A percentile compares a stretch with the other conserved stretches of the same genome.
Evolutionary conservation across 2,329 filamentous ascomycete genomes (phyloP).

Genomic region (Pestalotiopsis sp.): DNA sequence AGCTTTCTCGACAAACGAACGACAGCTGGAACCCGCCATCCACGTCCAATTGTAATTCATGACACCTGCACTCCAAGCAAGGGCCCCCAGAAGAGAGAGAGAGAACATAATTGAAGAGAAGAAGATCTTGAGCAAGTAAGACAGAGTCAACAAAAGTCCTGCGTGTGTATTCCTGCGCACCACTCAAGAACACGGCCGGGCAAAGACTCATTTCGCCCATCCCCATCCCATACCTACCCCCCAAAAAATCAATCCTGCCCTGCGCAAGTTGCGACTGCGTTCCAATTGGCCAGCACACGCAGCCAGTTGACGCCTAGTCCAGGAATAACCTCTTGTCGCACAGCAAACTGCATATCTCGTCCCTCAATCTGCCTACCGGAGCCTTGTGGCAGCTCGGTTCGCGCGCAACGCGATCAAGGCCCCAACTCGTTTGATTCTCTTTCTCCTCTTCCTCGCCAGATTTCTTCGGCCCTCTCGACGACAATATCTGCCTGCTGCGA

Average conservation of each 20-base stretch:
- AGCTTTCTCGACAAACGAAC: neutral
- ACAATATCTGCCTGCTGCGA: neutral
- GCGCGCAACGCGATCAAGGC: neutral
- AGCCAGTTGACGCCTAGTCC: slow-evolving; percentile 2
- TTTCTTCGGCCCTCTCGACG: neutral
- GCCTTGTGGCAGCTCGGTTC: slow-evolving; percentile 7
- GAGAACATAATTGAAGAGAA: neutral
- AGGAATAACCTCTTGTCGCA: slow-evolving; percentile 4
- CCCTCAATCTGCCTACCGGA: slow-evolving; percentile 1
- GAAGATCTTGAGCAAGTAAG: no score
- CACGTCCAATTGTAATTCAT: neutral
- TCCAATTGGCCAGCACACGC: neutral
- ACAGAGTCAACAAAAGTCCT: no score
- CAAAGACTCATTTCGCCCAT: neutral
- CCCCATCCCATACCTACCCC: neutral
- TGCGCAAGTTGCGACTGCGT: slow-evolving; percentile 3
- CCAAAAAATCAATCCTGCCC: neutral
- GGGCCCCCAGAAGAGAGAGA: neutral
- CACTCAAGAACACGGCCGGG: neutral
- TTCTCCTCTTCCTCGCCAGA: neutral
- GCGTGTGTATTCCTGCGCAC: no score
- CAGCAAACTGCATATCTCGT: slow-evolving; percentile 3
- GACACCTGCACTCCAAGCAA: neutral
- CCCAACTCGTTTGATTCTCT: neutral
- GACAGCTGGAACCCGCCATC: slow-evolving; percentile 9